phyloP scores from a whole-genome alignment of 176 grass and related monocot genomes.

The Triticum monococcum region DNA sequence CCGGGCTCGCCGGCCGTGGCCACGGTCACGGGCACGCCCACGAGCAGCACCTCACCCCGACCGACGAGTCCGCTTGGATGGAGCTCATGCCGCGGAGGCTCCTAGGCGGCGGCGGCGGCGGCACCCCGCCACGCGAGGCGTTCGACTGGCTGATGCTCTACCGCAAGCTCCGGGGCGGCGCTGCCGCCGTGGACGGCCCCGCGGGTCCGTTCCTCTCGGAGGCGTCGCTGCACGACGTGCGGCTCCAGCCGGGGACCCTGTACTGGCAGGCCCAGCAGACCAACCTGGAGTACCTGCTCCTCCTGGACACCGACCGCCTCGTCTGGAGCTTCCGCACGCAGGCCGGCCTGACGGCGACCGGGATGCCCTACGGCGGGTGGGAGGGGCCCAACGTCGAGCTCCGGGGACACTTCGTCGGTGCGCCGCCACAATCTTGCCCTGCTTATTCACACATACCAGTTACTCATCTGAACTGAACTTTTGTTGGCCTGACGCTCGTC shows the following conservation, averaged over 20 bases:
- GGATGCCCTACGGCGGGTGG: conserved; percentile 67
- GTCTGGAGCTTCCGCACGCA: conserved; percentile 74
- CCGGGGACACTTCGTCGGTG: conserved; percentile 82
- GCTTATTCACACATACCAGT: not conserved
- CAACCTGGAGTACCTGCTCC: conserved; percentile 81
- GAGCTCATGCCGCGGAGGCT: conserved; percentile 45
- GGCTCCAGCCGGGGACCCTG: conserved; percentile 45
- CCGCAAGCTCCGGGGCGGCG: conserved; percentile 40
- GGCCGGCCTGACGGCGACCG: conserved; percentile 47
- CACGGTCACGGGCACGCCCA: not conserved
- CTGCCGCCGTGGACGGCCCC: not conserved
- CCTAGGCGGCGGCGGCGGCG: not conserved
- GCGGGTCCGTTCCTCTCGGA: conserved; percentile 51
- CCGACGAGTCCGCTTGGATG: conserved; percentile 79
- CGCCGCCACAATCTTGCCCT: not conserved
- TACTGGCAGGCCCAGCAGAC: conserved; percentile 77
- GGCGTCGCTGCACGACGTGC: conserved; percentile 64
- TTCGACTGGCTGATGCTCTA: conserved; percentile 85
- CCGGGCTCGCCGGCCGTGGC: not conserved
- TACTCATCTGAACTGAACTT: conserved; percentile 8
- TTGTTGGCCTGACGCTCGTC: not conserved
- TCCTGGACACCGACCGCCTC: conserved; percentile 68
- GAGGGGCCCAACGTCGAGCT: conserved; percentile 61
- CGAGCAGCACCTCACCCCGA: conserved; percentile 54
- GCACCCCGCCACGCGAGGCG: conserved; percentile 27